phyloP scores from a whole-genome alignment of 148 eudicot genomes.

The Talinum fruticosum region DNA sequence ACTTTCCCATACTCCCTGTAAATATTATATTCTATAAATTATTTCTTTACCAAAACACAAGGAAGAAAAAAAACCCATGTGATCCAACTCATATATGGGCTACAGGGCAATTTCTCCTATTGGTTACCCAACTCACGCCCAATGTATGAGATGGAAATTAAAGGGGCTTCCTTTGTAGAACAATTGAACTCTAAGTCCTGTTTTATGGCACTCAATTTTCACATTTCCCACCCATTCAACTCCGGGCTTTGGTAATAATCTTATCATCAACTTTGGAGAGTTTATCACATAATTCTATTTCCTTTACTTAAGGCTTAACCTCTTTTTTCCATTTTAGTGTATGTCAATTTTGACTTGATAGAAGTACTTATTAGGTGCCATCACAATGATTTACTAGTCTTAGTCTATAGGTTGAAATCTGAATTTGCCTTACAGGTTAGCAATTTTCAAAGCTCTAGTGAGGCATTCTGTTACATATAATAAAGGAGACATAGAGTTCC shows the following conservation, averaged over 20 bases:
- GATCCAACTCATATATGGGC: background rate
- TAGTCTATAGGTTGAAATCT: too few relatives aligned
- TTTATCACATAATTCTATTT: slow-evolving; percentile 62
- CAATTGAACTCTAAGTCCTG: slow-evolving; percentile 57
- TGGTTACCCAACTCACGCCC: too few relatives aligned
- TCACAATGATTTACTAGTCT: too few relatives aligned
- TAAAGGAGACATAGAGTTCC: too few relatives aligned
- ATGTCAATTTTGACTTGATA: too few relatives aligned
- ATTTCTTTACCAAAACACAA: background rate
- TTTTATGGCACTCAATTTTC: slow-evolving; percentile 58
- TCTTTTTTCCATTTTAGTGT: slow-evolving; percentile 49
- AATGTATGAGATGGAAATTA: background rate
- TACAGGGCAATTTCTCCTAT: too few relatives aligned
- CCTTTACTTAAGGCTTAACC: slow-evolving; percentile 43
- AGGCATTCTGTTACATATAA: too few relatives aligned
- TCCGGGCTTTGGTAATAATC: slow-evolving; percentile 59
- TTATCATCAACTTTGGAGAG: slow-evolving; percentile 61
- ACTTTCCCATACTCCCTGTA: slow-evolving; percentile 45
- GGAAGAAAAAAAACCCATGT: too few relatives aligned
- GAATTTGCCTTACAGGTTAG: too few relatives aligned
- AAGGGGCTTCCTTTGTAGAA: slow-evolving; percentile 46
- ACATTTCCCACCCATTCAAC: slow-evolving; percentile 70
- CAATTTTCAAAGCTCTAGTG: too few relatives aligned
- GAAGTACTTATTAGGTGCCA: too few relatives aligned
- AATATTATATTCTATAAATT: background rate